phyloP scores from a whole-genome alignment of 129 eudicot species.

The Pseudognaphalium luteoalbum region DNA sequence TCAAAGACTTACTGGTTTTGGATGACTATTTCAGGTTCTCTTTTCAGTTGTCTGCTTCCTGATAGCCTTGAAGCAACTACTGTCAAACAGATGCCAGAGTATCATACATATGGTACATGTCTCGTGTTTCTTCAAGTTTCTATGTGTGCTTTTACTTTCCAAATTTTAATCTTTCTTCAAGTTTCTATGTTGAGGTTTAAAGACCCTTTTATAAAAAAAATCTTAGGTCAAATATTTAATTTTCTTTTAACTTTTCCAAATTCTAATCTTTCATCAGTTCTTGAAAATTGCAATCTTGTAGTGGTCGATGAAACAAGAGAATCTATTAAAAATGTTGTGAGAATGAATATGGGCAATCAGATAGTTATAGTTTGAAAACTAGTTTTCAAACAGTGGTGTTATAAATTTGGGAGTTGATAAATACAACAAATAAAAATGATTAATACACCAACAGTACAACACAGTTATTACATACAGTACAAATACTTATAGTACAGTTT shows the following conservation, averaged over 20 bases:
- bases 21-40: slow-evolving; percentile 52
- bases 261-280: background rate
- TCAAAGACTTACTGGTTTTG: slow-evolving; percentile 16
- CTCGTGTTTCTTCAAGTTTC: background rate
- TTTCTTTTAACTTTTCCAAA: background rate
- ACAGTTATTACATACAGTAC: too few species aligned
- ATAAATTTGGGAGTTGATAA: too few species aligned
- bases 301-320: background rate
- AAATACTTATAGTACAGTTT: too few species aligned
- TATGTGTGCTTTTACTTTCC: background rate
- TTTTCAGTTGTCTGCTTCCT: slow-evolving; percentile 82
- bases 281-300: background rate
- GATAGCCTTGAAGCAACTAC: slow-evolving; percentile 80
- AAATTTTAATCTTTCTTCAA: too few species aligned
- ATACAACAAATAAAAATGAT: too few species aligned
- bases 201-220: too few species aligned
- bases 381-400: too few species aligned
- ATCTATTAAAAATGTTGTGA: background rate
- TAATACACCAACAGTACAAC: background rate
- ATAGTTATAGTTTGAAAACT: too few species aligned
- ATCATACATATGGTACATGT: slow-evolving; percentile 58
- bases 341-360: background rate
- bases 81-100: slow-evolving; percentile 66
- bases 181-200: background rate
- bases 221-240: background rate